Evolutionary conservation across 148 eudicot genomes (phyloP).

Genomic region (Nepenthes gracilis): DNA sequence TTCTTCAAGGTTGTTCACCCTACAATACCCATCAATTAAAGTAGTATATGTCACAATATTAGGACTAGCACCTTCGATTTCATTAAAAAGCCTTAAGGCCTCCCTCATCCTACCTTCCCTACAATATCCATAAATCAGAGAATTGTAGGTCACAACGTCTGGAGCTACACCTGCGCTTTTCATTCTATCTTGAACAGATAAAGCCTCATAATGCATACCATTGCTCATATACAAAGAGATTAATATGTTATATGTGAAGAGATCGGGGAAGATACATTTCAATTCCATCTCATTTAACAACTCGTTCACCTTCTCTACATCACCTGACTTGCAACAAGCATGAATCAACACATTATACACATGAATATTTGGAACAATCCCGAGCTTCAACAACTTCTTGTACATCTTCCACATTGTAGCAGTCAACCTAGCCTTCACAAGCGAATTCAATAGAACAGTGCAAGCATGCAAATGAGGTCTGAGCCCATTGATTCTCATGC

Average conservation of each 20-base stretch:
- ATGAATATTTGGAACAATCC: slow-evolving; percentile 61
- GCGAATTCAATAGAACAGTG: slow-evolving; percentile 58
- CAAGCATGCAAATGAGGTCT: slow-evolving; percentile 77
- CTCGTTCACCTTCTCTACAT: slow-evolving; percentile 60
- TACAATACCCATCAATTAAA: slow-evolving; percentile 79
- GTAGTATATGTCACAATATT: slow-evolving; percentile 82
- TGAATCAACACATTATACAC: slow-evolving; percentile 76
- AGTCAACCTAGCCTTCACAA: slow-evolving; percentile 54
- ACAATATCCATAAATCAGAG: slow-evolving; percentile 64
- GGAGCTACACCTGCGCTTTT: slow-evolving; percentile 48
- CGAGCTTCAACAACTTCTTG: slow-evolving; percentile 55
- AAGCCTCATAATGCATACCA: slow-evolving; percentile 85
- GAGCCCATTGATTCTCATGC: slow-evolving; percentile 52
- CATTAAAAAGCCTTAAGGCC: slow-evolving; percentile 67
- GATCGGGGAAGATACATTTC: slow-evolving; percentile 51
- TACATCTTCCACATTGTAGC: slow-evolving; percentile 65
- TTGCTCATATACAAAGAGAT: slow-evolving; percentile 73
- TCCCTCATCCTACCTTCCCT: slow-evolving; percentile 84
- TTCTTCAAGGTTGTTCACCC: slow-evolving; percentile 52
- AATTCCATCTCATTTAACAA: slow-evolving; percentile 67
- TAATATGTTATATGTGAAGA: slow-evolving; percentile 73
- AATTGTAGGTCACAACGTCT: slow-evolving; percentile 78
- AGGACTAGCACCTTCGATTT: slow-evolving; percentile 49
- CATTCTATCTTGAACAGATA: slow-evolving; percentile 75
- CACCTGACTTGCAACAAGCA: slow-evolving; percentile 77